Conservation (phyloP, 2,329 filamentous ascomycete genomes). For the Rosellinia necatrix region DNA sequence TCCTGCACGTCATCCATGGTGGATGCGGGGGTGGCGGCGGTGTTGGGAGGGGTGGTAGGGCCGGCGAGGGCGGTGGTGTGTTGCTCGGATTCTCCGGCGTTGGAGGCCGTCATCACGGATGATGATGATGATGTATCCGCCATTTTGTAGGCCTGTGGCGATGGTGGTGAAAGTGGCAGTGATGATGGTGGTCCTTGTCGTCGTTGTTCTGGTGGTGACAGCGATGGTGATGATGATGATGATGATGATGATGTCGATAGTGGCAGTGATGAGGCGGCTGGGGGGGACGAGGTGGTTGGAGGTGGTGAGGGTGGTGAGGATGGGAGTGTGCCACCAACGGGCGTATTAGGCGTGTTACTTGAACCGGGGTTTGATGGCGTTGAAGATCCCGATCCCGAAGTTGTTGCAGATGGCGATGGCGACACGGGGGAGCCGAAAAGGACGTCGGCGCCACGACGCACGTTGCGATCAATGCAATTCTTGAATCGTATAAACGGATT, state of each 20-base stretch:
- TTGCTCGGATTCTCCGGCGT: background rate
- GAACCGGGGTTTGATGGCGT: background rate
- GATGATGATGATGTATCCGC: background rate
- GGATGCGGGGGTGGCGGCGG: background rate
- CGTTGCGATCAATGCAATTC: slow-evolving; percentile 46
- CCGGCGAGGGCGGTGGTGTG: background rate
- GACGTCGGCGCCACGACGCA: slow-evolving; percentile 41
- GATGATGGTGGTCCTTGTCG: background rate
- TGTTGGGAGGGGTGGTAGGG: background rate
- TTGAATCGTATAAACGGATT: slow-evolving; percentile 50
- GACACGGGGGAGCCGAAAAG: slow-evolving; percentile 17
- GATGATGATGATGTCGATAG: background rate
- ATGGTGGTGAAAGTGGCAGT: background rate
- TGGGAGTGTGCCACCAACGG: background rate
- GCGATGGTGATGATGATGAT: background rate
- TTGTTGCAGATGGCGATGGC: background rate
- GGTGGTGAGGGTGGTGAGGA: background rate
- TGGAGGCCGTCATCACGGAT: background rate
- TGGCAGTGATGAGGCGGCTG: background rate
- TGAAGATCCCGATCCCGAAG: background rate
- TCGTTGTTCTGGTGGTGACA: background rate
- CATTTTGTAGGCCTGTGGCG: slow-evolving; percentile 2
- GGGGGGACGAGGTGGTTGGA: background rate
- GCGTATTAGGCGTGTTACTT: background rate
- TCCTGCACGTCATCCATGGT: slow-evolving; percentile 37